These are phyloP conservation scores for Lasiosphaeria hispida DNA, from an alignment of 495 filamentous ascomycete species.

Conservation along the genomic window DNA sequence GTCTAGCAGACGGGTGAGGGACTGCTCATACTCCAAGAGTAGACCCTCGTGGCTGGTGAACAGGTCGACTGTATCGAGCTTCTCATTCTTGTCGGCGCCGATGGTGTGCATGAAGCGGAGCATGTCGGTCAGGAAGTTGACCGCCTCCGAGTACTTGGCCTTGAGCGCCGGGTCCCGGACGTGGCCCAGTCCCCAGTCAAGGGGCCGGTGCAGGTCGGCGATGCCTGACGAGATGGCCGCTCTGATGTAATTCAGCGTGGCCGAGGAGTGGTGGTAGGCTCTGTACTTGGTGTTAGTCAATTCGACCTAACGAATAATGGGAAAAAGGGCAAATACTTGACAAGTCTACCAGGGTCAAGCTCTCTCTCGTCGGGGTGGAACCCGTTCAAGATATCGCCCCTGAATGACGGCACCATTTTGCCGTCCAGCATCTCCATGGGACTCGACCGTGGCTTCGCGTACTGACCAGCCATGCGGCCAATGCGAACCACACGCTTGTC, in stretches of 20 bases:
- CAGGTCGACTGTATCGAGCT: slow-evolving; percentile 89
- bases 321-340: slow-evolving; percentile 47
- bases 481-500: slow-evolving; percentile 95
- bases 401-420: slow-evolving; percentile 79
- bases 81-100: slow-evolving; percentile 80
- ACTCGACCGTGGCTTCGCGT: slow-evolving; percentile 89
- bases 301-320: neutral
- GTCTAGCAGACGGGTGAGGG: slow-evolving; percentile 70
- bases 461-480: slow-evolving; percentile 94
- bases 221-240: slow-evolving; percentile 81
- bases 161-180: slow-evolving; percentile 80
- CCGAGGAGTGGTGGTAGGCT: slow-evolving; percentile 92
- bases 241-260: slow-evolving; percentile 89
- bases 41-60: slow-evolving; percentile 95
- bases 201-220: slow-evolving; percentile 86
- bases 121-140: slow-evolving; percentile 82
- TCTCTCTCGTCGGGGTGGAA: slow-evolving; percentile 67
- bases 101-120: slow-evolving; percentile 94
- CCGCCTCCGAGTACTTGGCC: slow-evolving; percentile 77
- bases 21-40: slow-evolving; percentile 90
- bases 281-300: slow-evolving; percentile 34
- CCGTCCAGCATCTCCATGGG: slow-evolving; percentile 82
- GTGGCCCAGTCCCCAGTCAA: slow-evolving; percentile 96
- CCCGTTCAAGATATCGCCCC: slow-evolving; percentile 94
- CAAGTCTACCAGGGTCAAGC: slow-evolving; percentile 78